A percentile compares a stretch with the other conserved stretches of the same genome.
Conservation (phyloP, 176 grass and related monocot species). For the Oryza officinalis region DNA sequence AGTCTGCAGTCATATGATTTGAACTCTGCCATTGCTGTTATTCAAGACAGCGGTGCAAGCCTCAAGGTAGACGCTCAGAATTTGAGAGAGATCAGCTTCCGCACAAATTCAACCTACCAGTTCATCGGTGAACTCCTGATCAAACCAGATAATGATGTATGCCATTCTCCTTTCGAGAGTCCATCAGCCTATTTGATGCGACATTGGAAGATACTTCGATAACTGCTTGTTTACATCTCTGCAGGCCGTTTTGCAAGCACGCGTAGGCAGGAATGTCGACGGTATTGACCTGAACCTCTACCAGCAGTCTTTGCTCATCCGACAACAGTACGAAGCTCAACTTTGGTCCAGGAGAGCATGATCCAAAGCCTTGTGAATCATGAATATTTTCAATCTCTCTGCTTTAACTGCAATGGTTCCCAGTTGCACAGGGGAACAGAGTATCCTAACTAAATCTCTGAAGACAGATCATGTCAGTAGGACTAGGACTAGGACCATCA, state of each 20-base stretch:
- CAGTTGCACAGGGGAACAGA: constrained; percentile 2
- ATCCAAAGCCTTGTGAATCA: not conserved
- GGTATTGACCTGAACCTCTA: constrained; percentile 79
- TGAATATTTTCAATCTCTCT: not conserved
- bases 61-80: constrained; percentile 61
- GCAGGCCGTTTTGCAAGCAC: constrained; percentile 66
- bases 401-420: not conserved
- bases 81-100: constrained; percentile 57
- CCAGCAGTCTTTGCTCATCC: constrained; percentile 60
- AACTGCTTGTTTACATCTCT: not conserved
- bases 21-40: constrained; percentile 51
- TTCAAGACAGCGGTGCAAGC: constrained; percentile 44
- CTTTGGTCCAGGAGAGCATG: constrained; percentile 43
- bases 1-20: constrained; percentile 72
- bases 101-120: constrained; percentile 52
- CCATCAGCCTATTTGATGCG: not conserved
- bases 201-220: not conserved
- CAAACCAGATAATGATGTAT: constrained; percentile 41
- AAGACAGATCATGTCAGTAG: not conserved
- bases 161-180: not conserved
- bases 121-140: constrained; percentile 84
- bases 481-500: not conserved
- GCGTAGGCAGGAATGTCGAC: constrained; percentile 65
- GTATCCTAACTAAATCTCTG: not conserved
- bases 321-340: constrained; percentile 53